Conservation (phyloP, 2,329 filamentous ascomycete genomes). For the Rutstroemia sp. region DNA sequence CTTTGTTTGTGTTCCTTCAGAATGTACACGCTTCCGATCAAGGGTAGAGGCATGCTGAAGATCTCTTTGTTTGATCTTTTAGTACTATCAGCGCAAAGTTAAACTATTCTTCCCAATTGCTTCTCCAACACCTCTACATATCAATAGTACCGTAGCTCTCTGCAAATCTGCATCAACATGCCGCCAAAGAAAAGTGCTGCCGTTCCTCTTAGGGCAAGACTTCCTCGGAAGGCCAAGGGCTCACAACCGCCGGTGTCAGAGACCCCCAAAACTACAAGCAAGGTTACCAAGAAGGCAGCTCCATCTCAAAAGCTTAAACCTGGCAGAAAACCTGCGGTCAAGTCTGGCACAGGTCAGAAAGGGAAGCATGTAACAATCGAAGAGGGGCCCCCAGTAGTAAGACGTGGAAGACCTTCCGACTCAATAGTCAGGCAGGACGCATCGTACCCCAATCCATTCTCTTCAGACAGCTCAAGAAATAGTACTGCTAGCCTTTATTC, state of each 20-base stretch:
- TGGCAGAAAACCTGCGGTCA: not conserved
- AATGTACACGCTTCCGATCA: too few species aligned
- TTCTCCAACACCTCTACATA: not conserved
- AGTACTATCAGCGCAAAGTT: not conserved
- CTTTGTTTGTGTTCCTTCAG: too few species aligned
- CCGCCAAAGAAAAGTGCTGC: not conserved
- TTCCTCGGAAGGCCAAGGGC: conserved; percentile 3
- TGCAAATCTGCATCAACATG: not conserved
- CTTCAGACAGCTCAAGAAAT: not conserved
- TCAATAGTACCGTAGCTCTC: not conserved
- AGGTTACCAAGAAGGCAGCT: not conserved
- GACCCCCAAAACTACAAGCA: not conserved
- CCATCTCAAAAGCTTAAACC: not conserved
- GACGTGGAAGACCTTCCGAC: not conserved
- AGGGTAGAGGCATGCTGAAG: too few species aligned
- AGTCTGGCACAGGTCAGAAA: not conserved
- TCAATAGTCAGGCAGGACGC: conserved; percentile 8
- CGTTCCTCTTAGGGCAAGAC: not conserved
- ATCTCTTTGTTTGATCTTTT: too few species aligned
- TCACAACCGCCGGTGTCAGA: not conserved
- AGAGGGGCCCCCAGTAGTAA: not conserved
- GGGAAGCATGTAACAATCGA: not conserved
- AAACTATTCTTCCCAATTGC: not conserved
- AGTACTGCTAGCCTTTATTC: conserved; percentile 1
- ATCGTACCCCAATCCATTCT: conserved; percentile 4